Base-by-base conservation (phyloP, 73 alveolate species). In the Blepharisma japonicum region DNA sequence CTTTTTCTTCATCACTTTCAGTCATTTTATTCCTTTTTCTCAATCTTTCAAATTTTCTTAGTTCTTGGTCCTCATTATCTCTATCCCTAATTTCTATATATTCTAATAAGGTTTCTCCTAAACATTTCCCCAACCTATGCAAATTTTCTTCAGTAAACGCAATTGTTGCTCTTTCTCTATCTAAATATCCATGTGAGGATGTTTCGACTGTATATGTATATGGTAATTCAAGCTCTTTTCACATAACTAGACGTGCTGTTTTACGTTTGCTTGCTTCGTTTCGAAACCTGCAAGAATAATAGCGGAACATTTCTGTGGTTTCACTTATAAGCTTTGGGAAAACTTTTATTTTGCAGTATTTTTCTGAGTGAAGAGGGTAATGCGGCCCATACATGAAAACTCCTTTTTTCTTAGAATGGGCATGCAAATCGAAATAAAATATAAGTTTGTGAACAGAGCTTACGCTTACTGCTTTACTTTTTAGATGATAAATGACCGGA, bases 401-500 rank as follows among this genome's bases (percentile, higher is more conserved):
- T 55, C 71, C 68, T 55, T 87, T 83, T 81, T 89, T 89, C 72
- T 87, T 86, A 47, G 89, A 71, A 71, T 89, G 96, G 4, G 93
- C 96, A 82, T 89, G 96, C 84, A 89, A 80, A 78, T 89, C 96
- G 68, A 85, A 42, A 38, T 81, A 90, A 55, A 96, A 81, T 77
- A 85, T 87, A 27, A 94, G 92, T 68, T 94, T 96, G 70, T 98
- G 81, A 54, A 91, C 95, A 39, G 87, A 92, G 48, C 83, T 78
- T 80, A 92, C 87, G n/a, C 92, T 86, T 90, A 91, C 81, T 48
- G 96, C 88, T 94, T 94, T 88, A 91, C 89, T 89, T 55, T 90
- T 84, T 21, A 92, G 80, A 82, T 92, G 90, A 82, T 84, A 96
- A 25, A 94, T 90, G 5, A 96, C 86, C 0, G 99, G 99, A 80